phyloP scores from a whole-genome alignment of 1,284 basidiomycete species.

The Pseudozyma flocculosa region DNA sequence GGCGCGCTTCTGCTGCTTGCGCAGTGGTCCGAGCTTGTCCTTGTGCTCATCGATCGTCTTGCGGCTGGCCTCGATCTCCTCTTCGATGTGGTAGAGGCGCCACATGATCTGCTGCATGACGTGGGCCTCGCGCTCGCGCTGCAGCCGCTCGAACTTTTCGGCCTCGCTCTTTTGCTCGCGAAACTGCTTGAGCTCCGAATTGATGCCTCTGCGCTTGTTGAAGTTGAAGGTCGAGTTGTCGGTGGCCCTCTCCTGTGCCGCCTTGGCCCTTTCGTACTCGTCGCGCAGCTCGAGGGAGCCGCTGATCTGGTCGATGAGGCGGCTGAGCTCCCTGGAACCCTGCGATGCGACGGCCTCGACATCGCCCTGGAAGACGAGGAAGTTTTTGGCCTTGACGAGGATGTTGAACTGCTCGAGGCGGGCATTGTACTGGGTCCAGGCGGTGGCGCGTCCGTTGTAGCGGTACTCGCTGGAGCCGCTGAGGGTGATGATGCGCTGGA shows the following conservation, averaged over 20 bases:
- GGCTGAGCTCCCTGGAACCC: constrained; percentile 82
- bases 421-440: constrained; percentile 46
- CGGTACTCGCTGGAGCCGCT: constrained; percentile 69
- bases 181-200: constrained; percentile 94
- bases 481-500: constrained; percentile 80
- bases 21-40: constrained; percentile 70
- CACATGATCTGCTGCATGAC: constrained; percentile 81
- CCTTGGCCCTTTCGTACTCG: constrained; percentile 87
- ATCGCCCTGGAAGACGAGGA: constrained; percentile 95
- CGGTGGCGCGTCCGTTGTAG: constrained; percentile 46
- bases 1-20: constrained; percentile 77
- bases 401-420: constrained; percentile 67
- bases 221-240: constrained; percentile 93
- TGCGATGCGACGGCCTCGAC: constrained; percentile 97
- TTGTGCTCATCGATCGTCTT: constrained; percentile 44
- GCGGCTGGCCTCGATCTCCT: constrained; percentile 39
- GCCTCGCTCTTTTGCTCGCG: constrained; percentile 95
- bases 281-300: constrained; percentile 73
- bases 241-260: constrained; percentile 81
- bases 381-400: constrained; percentile 98
- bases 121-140: constrained; percentile 73
- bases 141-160: constrained; percentile 78
- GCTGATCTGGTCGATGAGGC: constrained; percentile 89
- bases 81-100: constrained; percentile 86
- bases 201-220: constrained; percentile 85